These are phyloP conservation scores for Pyrenophora tritici-repentis DNA, from an alignment of 2,329 filamentous ascomycete genomes.

Conservation along the genomic window DNA sequence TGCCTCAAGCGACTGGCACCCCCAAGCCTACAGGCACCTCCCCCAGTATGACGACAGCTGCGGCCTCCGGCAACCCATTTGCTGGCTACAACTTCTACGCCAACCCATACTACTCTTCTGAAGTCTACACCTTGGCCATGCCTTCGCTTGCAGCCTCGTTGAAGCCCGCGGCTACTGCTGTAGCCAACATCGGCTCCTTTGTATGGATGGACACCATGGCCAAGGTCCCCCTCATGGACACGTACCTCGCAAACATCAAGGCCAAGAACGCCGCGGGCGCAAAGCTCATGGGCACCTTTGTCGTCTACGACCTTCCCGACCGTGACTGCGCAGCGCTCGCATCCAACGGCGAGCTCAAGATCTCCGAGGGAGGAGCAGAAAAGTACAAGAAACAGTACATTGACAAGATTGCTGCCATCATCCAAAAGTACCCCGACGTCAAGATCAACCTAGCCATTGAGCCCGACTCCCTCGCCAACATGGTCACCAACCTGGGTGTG, in stretches of 20 bases:
- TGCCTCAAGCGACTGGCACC: slow-evolving; percentile 27
- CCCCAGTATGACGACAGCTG: slow-evolving; percentile 17
- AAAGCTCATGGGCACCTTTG: slow-evolving; percentile 57
- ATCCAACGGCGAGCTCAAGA: slow-evolving; percentile 65
- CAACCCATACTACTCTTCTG: slow-evolving; percentile 60
- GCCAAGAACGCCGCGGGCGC: slow-evolving; percentile 55
- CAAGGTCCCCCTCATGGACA: slow-evolving; percentile 57
- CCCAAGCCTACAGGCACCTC: slow-evolving; percentile 15
- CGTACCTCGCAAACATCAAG: slow-evolving; percentile 55
- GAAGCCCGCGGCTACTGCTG: slow-evolving; percentile 56
- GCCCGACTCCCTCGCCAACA: slow-evolving; percentile 58
- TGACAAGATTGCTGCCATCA: slow-evolving; percentile 58
- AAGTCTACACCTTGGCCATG: slow-evolving; percentile 61
- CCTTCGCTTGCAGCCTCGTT: slow-evolving; percentile 63
- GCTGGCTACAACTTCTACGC: slow-evolving; percentile 56
- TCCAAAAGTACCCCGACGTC: slow-evolving; percentile 60
- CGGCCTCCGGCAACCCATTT: slow-evolving; percentile 55
- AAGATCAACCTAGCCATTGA: slow-evolving; percentile 58
- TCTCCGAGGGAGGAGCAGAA: slow-evolving; percentile 57
- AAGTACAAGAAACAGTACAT: slow-evolving; percentile 59
- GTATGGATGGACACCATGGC: slow-evolving; percentile 58
- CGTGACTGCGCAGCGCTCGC: slow-evolving; percentile 67
- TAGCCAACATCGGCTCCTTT: slow-evolving; percentile 58
- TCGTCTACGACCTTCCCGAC: slow-evolving; percentile 68
- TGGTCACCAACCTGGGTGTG: slow-evolving; percentile 64